Base-by-base conservation (phyloP, 768 basidiomycete genomes). In the Lactarius pseudohatsudake region DNA sequence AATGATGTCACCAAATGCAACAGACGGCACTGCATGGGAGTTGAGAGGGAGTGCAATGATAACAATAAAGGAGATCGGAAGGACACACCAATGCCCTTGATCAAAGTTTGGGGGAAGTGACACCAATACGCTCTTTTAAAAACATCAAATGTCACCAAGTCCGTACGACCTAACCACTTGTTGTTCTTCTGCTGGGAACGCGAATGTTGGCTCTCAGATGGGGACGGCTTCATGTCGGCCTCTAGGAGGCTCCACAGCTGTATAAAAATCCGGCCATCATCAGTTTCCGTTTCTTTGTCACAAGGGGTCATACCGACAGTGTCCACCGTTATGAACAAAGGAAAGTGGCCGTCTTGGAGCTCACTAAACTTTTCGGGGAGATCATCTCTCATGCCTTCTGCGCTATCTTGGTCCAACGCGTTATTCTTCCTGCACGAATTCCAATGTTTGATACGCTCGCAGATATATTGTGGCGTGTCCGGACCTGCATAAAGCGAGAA, bases 271-370 rank as follows among this genome's bases (percentile, higher is more conserved):
- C 50, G 41, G 59, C 5, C n/a, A 2, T 69, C 53, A 15, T 50
- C 40, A 53, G 36, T 20, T 8, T 13, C 15, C 30, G n/a, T 34
- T n/a, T 4, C 32, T 22, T 9, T 28, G 28, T 56, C 20, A 11
- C 16, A 43, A 26, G 16, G 16, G 40, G 32, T 28, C 0, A 11
- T 45, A 57, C 81, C 56, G 67, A 87, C 89, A 60, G 80, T 78
- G 70, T 90, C 84, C 62, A 85, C 87, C 0, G 89, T 88, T 1
- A 89, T 71, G 68, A 91, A 91, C 50, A 91, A 74, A 0, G 90
- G 90, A 62, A 91, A 91, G 71, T 91, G 82, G 0, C 78, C 70
- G 41, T 88, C 86, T 45, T 78, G 72, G 18, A 91, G 76, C 11
- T 81, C 79, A 59, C 86, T 87, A 66, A 82, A 91, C 41, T 72